Percentiles rank a stretch among this genome's conserved stretches.
These are phyloP conservation scores for Tolypocladium amazonense DNA, from an alignment of 2,329 filamentous ascomycete species.

Conservation along the genomic window DNA sequence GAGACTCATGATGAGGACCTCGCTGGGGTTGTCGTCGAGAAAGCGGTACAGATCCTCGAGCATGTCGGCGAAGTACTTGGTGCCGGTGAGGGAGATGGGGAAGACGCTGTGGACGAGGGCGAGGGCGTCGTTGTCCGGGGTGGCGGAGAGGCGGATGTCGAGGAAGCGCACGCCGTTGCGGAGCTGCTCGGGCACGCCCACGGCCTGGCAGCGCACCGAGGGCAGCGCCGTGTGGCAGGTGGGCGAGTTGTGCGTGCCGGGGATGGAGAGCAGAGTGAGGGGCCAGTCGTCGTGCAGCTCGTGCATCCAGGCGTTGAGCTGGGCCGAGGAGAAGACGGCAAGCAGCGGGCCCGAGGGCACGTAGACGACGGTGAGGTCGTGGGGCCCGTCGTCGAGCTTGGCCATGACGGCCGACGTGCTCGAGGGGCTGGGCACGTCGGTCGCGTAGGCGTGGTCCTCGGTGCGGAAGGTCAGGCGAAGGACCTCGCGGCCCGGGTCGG, in stretches of 20 bases:
- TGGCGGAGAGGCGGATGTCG: slow-evolving; percentile 65
- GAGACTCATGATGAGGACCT: slow-evolving; percentile 75
- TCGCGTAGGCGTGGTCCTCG: slow-evolving; percentile 47
- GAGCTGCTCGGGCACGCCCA: slow-evolving; percentile 66
- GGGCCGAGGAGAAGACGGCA: slow-evolving; percentile 59
- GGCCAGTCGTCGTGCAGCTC: slow-evolving; percentile 61
- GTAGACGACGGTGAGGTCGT: slow-evolving; percentile 58
- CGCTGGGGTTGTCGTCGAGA: slow-evolving; percentile 64
- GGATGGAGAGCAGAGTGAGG: slow-evolving; percentile 75
- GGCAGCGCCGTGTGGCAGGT: slow-evolving; percentile 77
- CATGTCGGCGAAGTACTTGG: slow-evolving; percentile 67
- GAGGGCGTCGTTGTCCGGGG: slow-evolving; percentile 50
- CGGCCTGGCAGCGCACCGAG: slow-evolving; percentile 86
- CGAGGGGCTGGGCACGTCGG: slow-evolving; percentile 58
- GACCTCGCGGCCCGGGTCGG: slow-evolving; percentile 51
- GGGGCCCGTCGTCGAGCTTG: slow-evolving; percentile 36
- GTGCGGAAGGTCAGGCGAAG: slow-evolving; percentile 66
- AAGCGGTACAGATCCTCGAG: slow-evolving; percentile 64
- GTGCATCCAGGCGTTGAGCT: slow-evolving; percentile 70
- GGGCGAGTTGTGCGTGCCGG: slow-evolving; percentile 91
- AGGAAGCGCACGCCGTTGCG: slow-evolving; percentile 89
- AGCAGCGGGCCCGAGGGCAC: slow-evolving; percentile 43
- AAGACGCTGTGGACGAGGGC: slow-evolving; percentile 85
- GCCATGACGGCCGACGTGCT: slow-evolving; percentile 50
- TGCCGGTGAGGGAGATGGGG: slow-evolving; percentile 73